A percentile compares a stretch with the other conserved stretches of the same genome.
phyloP scores from a whole-genome alignment of 768 basidiomycete genomes.

The Tylopilus rubrobrunneus region DNA sequence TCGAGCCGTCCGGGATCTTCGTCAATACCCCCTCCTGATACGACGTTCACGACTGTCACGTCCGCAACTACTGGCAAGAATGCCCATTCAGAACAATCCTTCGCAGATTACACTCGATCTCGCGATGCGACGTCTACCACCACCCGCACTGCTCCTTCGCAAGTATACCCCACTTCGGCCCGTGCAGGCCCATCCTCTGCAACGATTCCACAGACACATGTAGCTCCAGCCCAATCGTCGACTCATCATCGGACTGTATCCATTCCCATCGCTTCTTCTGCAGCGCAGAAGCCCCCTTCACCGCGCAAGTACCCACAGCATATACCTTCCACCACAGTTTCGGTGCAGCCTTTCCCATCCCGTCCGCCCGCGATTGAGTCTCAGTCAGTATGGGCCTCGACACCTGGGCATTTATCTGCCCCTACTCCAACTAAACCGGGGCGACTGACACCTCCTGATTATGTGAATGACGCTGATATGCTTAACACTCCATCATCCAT shows the following conservation, averaged over 20 bases:
- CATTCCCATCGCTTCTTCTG: constrained; percentile 27
- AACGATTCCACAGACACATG: constrained; percentile 20
- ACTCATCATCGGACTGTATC: constrained; percentile 36
- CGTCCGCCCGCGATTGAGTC: constrained; percentile 18
- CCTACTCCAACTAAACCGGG: constrained; percentile 28
- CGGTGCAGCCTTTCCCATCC: constrained; percentile 30
- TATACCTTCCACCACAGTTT: constrained; percentile 20
- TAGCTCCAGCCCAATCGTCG: constrained; percentile 19
- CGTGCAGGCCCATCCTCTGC: constrained; percentile 20
- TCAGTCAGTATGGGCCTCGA: constrained; percentile 39
- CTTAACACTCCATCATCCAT: constrained; percentile 66
- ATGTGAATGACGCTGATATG: constrained; percentile 45
- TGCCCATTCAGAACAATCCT: constrained; percentile 18
- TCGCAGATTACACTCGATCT: constrained; percentile 11
- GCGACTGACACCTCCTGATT: constrained; percentile 25
- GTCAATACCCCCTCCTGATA: constrained; percentile 15
- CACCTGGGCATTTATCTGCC: constrained; percentile 30
- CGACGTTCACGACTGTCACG: constrained; percentile 4
- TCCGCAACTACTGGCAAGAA: constrained; percentile 17
- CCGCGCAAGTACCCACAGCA: constrained; percentile 30
- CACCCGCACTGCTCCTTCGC: constrained; percentile 17
- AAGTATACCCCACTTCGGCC: constrained; percentile 21
- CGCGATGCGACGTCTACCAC: constrained; percentile 19
- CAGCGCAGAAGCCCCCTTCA: constrained; percentile 22
- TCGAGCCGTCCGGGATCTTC: constrained; percentile 14